Base-by-base conservation (phyloP, 805 yeast species). In the Candida arabinofermentans region DNA sequence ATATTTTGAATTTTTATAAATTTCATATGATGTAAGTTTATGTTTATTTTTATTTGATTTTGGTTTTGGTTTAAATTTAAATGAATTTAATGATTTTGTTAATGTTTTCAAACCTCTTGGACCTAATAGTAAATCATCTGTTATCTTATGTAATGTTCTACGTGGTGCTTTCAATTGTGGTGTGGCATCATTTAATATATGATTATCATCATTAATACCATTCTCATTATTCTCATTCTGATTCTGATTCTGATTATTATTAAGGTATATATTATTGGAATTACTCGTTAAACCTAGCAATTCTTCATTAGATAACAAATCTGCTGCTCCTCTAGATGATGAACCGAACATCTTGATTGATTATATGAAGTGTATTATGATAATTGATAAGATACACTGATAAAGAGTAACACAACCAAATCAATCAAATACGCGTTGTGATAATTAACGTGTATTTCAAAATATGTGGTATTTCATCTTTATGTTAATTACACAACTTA, bases 21-120 rank as follows among this genome's bases (percentile, higher is more conserved):
- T 47, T 17, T 44, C 46, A 19, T 39, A 40, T 3, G 35, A 44
- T 58, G 67, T 50, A 66, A 62, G 34, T n/a, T n/a, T n/a, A 42
- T 50, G 35, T 49, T 46, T n/a, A n/a, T n/a, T n/a, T n/a, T n/a
- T n/a, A n/a, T n/a, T 36, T 27, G 37, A 34, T 27, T 51, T 23
- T 49, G 53, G 33, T 44, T 54, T 27, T 23, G 44, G 47, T 7
- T 65, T 54, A 38, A 70, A 68, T 36, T 62, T 60, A 39, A 65
- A 57, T 13, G 59, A 51, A 24, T 54, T 61, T 2, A 67, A 66
- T 32, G 65, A 57, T 39, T 59, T 58, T 30, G 68, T 57, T n/a
- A 84, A 43, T 37, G 65, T 65, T 1, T 83, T 80, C 32, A 85
- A 56, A 1, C 91, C 93, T n/a, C 71, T 62, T 3, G 65, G 64